A percentile compares a stretch with the other conserved stretches of the same genome.
Conservation (phyloP, 2,329 filamentous ascomycete species). For the Exophiala calicioides region DNA sequence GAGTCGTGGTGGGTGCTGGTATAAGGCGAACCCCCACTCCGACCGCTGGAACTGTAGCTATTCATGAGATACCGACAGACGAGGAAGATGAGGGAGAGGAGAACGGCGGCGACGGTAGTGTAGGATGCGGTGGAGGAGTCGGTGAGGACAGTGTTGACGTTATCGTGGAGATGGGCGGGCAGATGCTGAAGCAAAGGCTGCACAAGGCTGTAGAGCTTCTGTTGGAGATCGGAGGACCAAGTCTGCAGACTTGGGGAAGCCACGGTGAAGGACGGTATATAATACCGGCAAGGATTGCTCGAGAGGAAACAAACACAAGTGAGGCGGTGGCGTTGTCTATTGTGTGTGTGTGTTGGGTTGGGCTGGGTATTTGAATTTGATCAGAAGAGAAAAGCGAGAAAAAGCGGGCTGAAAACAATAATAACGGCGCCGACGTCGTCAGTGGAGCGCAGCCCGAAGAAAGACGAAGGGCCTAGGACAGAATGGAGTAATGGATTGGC, state of each 20-base stretch:
- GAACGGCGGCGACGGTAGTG: slow-evolving; percentile 29
- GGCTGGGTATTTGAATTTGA: neutral
- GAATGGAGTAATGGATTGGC: too few species aligned
- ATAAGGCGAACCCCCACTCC: slow-evolving; percentile 26
- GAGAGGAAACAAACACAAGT: too few species aligned
- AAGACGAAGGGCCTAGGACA: too few species aligned
- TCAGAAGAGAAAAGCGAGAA: neutral
- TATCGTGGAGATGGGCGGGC: slow-evolving; percentile 20
- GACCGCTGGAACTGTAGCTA: slow-evolving; percentile 27
- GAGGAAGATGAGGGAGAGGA: slow-evolving; percentile 31
- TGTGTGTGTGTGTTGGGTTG: slow-evolving; percentile 7
- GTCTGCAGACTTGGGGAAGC: slow-evolving; percentile 28
- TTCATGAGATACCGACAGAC: slow-evolving; percentile 31
- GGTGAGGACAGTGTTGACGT: slow-evolving; percentile 18
- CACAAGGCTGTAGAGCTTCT: slow-evolving; percentile 19
- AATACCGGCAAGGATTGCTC: neutral
- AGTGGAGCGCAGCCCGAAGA: too few species aligned
- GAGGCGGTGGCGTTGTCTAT: too few species aligned
- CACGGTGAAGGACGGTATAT: slow-evolving; percentile 26
- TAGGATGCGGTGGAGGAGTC: slow-evolving; percentile 28
- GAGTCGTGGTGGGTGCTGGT: slow-evolving; percentile 23
- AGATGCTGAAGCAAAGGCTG: slow-evolving; percentile 18
- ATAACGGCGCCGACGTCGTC: neutral
- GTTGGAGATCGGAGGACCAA: slow-evolving; percentile 22
- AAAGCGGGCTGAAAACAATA: neutral